These are phyloP conservation scores for Colletotrichum trifolii DNA, from an alignment of 2,329 filamentous ascomycete genomes.

Conservation along the genomic window DNA sequence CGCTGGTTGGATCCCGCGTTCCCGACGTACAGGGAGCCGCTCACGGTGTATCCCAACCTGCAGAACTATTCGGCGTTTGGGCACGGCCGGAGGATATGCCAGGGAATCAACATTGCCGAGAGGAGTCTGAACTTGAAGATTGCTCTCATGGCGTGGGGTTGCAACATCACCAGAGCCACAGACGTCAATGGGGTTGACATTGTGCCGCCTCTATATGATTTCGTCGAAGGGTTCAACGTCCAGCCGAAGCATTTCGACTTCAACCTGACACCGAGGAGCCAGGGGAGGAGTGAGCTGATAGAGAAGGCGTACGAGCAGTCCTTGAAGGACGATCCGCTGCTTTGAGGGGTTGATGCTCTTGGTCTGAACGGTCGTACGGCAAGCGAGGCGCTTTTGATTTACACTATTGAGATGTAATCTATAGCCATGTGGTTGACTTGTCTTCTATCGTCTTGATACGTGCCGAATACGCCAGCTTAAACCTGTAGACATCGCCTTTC, in stretches of 20 bases:
- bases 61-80: slow-evolving; percentile 60
- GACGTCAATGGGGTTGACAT: slow-evolving; percentile 36
- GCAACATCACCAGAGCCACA: slow-evolving; percentile 47
- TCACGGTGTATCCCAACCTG: slow-evolving; percentile 51
- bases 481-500: no score
- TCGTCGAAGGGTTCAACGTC: slow-evolving; percentile 32
- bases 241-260: slow-evolving; percentile 30
- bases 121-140: slow-evolving; percentile 53
- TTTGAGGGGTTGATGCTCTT: background rate
- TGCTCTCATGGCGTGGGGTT: slow-evolving; percentile 51
- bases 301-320: slow-evolving; percentile 19
- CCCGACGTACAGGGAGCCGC: slow-evolving; percentile 53
- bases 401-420: no score
- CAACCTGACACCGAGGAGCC: slow-evolving; percentile 23
- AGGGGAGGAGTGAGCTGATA: slow-evolving; percentile 12
- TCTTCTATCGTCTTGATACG: no score
- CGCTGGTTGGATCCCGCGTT: slow-evolving; percentile 51
- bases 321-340: slow-evolving; percentile 25
- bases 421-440: no score
- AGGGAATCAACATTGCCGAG: slow-evolving; percentile 54
- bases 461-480: no score
- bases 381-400: no score
- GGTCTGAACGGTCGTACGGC: no score
- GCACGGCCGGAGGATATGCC: slow-evolving; percentile 63
- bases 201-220: slow-evolving; percentile 24